These are phyloP conservation scores for Sextonia rubra DNA, from an alignment of 164 flowering plant species.

Conservation along the genomic window DNA sequence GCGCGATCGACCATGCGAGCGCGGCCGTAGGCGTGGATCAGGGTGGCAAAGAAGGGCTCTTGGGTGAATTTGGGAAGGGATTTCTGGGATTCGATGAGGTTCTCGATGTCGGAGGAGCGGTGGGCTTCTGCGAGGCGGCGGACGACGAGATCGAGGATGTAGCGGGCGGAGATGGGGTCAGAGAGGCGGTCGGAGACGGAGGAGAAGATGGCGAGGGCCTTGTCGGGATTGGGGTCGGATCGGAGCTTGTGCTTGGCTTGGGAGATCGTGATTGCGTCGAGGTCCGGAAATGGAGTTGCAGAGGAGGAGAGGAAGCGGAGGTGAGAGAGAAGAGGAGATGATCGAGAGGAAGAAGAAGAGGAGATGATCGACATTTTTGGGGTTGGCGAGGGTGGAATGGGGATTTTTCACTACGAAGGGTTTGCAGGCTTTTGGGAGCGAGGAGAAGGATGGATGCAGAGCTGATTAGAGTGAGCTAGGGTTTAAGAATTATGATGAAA, in stretches of 20 bases:
- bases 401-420: neutral
- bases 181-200: conserved; percentile 9
- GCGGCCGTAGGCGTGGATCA: conserved; percentile 65
- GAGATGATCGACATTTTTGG: neutral
- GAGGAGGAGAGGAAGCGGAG: neutral
- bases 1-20: conserved; percentile 86
- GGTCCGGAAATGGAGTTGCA: neutral
- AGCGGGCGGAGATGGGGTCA: conserved; percentile 45
- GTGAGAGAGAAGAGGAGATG: neutral
- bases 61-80: conserved; percentile 49
- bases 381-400: neutral
- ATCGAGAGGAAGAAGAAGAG: neutral
- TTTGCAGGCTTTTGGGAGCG: neutral
- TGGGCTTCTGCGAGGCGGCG: conserved; percentile 61
- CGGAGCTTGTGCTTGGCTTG: conserved; percentile 5
- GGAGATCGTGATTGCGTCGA: neutral
- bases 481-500: neutral
- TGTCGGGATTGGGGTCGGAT: conserved; percentile 9
- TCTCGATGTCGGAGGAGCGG: conserved; percentile 64
- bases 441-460: neutral
- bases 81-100: conserved; percentile 62
- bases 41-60: conserved; percentile 50
- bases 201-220: conserved; percentile 13
- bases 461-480: neutral
- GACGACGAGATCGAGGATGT: conserved; percentile 55